These are phyloP conservation scores for Kwoniella dejecticola DNA, from an alignment of 768 basidiomycete species.

Conservation along the genomic window DNA sequence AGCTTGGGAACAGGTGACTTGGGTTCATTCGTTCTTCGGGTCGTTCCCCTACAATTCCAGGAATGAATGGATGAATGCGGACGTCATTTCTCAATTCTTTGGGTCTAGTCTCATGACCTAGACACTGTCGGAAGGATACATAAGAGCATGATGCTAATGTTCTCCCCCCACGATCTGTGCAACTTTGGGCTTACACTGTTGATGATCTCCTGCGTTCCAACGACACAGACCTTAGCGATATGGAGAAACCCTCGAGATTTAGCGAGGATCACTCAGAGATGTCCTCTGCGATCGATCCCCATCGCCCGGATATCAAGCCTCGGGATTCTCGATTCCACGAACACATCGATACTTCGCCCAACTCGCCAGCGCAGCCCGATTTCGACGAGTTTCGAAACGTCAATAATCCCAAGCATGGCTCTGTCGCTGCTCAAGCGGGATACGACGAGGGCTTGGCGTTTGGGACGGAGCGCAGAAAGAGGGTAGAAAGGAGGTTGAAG, in stretches of 20 bases:
- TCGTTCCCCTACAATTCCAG: too few relatives aligned
- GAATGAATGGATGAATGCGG: too few relatives aligned
- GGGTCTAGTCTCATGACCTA: too few relatives aligned
- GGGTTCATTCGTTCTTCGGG: too few relatives aligned
- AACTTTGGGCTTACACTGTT: too few relatives aligned
- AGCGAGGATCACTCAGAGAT: not conserved
- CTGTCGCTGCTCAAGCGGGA: not conserved
- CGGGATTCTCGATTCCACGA: slow-evolving; percentile 33
- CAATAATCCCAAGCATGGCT: not conserved
- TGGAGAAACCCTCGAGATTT: slow-evolving; percentile 12
- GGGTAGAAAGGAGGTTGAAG: slow-evolving; percentile 52
- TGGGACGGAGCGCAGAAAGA: slow-evolving; percentile 28
- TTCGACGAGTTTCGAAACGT: slow-evolving; percentile 18
- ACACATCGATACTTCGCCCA: slow-evolving; percentile 11
- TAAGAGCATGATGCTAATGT: too few relatives aligned
- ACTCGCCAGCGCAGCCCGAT: slow-evolving; percentile 20
- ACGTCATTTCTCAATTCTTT: too few relatives aligned
- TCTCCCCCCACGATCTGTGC: too few relatives aligned
- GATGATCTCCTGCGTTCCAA: too few relatives aligned
- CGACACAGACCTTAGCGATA: too few relatives aligned
- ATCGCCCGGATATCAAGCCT: slow-evolving; percentile 9
- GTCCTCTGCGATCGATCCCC: not conserved
- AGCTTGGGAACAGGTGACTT: too few relatives aligned
- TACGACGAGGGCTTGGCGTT: slow-evolving; percentile 11
- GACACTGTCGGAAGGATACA: too few relatives aligned